These are phyloP conservation scores for Cryptococcus neoformans DNA, from an alignment of 1,284 basidiomycete species.

Conservation along the genomic window DNA sequence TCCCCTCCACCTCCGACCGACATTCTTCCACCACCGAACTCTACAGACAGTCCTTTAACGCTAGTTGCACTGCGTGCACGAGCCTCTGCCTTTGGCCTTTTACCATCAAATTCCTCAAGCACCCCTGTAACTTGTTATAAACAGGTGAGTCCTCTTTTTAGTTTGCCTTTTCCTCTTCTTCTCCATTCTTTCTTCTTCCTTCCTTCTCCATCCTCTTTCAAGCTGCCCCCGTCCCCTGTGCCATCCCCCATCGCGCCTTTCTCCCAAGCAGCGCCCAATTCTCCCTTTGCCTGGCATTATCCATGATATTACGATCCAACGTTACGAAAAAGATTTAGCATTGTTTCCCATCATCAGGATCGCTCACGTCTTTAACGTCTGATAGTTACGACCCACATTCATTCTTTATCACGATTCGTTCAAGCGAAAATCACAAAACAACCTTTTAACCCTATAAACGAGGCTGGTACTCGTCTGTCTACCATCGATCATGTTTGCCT, in stretches of 20 bases:
- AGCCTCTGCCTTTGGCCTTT: neutral
- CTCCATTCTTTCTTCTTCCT: neutral
- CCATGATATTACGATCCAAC: neutral
- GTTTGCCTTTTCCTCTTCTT: slow-evolving; percentile 1
- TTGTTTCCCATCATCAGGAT: neutral
- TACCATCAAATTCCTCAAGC: neutral
- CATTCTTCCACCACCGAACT: neutral
- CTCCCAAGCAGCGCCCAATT: neutral
- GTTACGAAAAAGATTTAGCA: neutral
- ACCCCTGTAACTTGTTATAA: neutral
- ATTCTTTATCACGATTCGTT: neutral
- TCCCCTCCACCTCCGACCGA: slow-evolving; percentile 2
- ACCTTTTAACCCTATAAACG: neutral
- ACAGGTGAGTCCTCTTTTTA: slow-evolving; percentile 3
- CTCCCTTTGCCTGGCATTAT: neutral
- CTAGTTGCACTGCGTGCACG: slow-evolving; percentile 1
- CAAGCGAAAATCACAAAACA: neutral
- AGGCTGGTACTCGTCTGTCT: slow-evolving; percentile 14
- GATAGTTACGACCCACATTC: slow-evolving; percentile 13
- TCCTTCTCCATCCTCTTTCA: neutral
- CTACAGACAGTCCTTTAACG: neutral
- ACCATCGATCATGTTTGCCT: slow-evolving; percentile 11
- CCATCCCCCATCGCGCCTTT: neutral
- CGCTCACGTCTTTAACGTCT: neutral
- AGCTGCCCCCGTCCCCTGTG: neutral